Evolutionary conservation across 805 yeast genomes (phyloP), one percentile per base, ranked within the genome.

Genomic region (Wickerhamomyces chambardii): DNA sequence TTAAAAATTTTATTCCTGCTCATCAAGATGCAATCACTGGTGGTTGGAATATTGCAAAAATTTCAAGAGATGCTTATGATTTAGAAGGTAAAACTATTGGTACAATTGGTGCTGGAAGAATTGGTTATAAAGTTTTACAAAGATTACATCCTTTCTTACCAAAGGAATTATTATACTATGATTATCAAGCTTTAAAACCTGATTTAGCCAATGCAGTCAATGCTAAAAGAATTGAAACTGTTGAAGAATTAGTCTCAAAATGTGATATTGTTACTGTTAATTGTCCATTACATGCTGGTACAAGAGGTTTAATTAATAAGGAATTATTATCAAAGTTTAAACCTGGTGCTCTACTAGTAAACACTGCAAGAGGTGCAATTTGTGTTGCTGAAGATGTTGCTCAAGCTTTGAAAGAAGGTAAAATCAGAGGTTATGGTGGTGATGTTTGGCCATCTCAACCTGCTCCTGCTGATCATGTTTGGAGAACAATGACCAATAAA

Each of bases 391-490:
- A 80, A 50, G 92, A 78, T 46, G 82, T 83, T 43, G 87, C 85
- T 0, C 87, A 67, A 12, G 90, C 90, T 1, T 70, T 83, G 28
- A 53, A 65, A 36, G 60, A 74, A 28, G 92, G 92, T 33, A 78
- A 78, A 47, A 55, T 83, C 33, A 66, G 79, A 48, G 90, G 89
- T 35, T 83, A 82, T 53, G 92, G 89, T 49, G 92, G 90, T 47
- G 92, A 83, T 58, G 92, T 83, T 35, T 82, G 90, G 86, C 70
- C 51, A 64, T 80, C 79, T n/a, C 94, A 83, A 59, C 94, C 94
- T 30, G 84, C 90, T 19, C 86, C 87, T 43, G 61, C 64, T 36
- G 69, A 68, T 55, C 87, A 81, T 52, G 87, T 87, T 45, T 83
- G 92, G 92, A 69, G 86, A 66, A 36, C 64, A 10, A 71, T 81